Percentiles rank a stretch among this genome's conserved stretches.
These are phyloP conservation scores for Mortierella sp. DNA, from an alignment of 371 early-diverging fungal species.

Conservation along the genomic window DNA sequence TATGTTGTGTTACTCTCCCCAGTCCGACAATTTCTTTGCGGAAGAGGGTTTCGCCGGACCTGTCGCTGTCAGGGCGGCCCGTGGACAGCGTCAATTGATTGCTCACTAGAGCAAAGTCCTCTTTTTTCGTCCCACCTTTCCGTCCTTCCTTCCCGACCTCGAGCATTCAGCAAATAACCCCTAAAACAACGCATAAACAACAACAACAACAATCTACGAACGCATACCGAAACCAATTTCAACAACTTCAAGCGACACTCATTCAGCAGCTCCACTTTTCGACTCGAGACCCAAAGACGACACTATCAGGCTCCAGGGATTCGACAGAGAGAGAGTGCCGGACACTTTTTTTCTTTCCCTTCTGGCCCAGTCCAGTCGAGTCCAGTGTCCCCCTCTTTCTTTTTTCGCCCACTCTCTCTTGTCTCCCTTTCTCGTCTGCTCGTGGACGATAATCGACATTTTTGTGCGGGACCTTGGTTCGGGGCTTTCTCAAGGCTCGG, in stretches of 20 bases:
- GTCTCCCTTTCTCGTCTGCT: not conserved
- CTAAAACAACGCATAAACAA: too few relatives aligned
- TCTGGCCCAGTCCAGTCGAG: too few relatives aligned
- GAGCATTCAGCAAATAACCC: too few relatives aligned
- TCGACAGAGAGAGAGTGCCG: slow-evolving; percentile 1
- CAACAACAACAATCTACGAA: too few relatives aligned
- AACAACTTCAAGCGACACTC: not conserved
- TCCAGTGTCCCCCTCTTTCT: not conserved
- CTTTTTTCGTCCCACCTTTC: not conserved
- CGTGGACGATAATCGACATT: slow-evolving; percentile 9
- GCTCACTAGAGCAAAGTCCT: slow-evolving; percentile 22
- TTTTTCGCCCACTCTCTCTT: not conserved
- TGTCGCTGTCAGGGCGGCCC: not conserved
- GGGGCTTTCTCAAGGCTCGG: not conserved
- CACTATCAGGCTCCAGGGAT: too few relatives aligned
- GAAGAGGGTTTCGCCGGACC: not conserved
- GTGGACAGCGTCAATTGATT: slow-evolving; percentile 38
- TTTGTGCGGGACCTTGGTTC: not conserved
- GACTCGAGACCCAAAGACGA: too few relatives aligned
- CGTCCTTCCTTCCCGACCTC: too few relatives aligned
- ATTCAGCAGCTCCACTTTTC: not conserved
- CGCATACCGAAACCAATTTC: too few relatives aligned
- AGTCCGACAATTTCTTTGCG: slow-evolving; percentile 28
- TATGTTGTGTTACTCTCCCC: slow-evolving; percentile 19
- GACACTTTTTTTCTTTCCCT: not conserved